Evolutionary conservation across 179 eudicot species (phyloP).

Genomic region (Spinacia oleracea): DNA sequence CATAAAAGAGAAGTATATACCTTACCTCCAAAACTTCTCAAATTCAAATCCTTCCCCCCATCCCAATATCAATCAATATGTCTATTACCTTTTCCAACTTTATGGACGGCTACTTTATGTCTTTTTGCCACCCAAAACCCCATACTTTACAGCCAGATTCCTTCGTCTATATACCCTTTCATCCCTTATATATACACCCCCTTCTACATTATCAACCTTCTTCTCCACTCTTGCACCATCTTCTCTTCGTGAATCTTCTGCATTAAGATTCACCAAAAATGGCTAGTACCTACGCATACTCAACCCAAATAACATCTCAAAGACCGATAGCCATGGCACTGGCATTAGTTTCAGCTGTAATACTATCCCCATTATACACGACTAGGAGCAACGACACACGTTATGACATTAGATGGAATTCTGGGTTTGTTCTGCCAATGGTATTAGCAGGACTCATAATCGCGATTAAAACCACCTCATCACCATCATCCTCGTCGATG

Average conservation of each 20-base stretch:
- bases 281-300: slow-evolving; percentile 31
- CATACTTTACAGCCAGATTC: slow-evolving; percentile 52
- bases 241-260: background rate
- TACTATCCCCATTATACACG: slow-evolving; percentile 69
- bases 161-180: slow-evolving; percentile 32
- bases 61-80: slow-evolving; percentile 26
- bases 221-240: slow-evolving; percentile 5
- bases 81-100: slow-evolving; percentile 33
- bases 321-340: slow-evolving; percentile 69
- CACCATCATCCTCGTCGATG: slow-evolving; percentile 25
- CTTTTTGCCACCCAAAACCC: slow-evolving; percentile 30
- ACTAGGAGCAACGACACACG: slow-evolving; percentile 36
- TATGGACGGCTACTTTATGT: slow-evolving; percentile 59
- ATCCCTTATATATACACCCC: slow-evolving; percentile 32
- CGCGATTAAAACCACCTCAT: slow-evolving; percentile 69
- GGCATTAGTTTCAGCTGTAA: slow-evolving; percentile 58
- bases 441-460: slow-evolving; percentile 72
- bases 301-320: slow-evolving; percentile 49
- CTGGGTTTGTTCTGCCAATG: slow-evolving; percentile 71
- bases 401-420: slow-evolving; percentile 57
- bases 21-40: slow-evolving; percentile 23
- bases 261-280: slow-evolving; percentile 24
- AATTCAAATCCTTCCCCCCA: slow-evolving; percentile 21
- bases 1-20: slow-evolving; percentile 22
- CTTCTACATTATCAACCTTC: slow-evolving; percentile 1